Evolutionary conservation across 139 green algal genomes (phyloP), one percentile per base, ranked within the genome.

Genomic region (Dunaliella sp.): DNA sequence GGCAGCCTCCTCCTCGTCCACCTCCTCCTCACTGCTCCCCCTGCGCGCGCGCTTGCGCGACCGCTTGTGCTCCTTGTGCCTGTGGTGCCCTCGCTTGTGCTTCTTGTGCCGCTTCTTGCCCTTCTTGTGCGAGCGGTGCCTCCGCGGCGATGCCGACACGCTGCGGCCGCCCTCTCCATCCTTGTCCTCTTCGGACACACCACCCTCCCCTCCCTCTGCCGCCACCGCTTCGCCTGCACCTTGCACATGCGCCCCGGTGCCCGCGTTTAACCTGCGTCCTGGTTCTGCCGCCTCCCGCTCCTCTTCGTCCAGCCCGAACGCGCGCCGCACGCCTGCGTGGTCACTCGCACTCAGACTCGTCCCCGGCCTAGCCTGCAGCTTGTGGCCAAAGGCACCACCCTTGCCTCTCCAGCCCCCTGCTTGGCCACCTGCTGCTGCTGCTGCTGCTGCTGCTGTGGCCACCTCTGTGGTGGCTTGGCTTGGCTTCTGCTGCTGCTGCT

Each of bases 91-190:
- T 16, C 16, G 7, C 48, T 65, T 65, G 48, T 65, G 48, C 78
- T 83, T 83, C 35, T 83, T 83, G 78, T 72, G 78, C 7, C 48
- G 48, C 35, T 83, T 83, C 78, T 83, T 72, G 16, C 38, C 35
- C 78, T 83, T 83, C 35, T 83, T 65, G n/a, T 36, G 78, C n/a
- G 33, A 22, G 33, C 22, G 34, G 78, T 83, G n/a, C 22, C 78
- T 31, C 12, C 35, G 31, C 16, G 48, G 48, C 7, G 48, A 65
- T 7, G 48, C 7, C 7, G 48, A 65, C 48, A 65, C 48, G 48
- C 78, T 28, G 78, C 35, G 33, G 1, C 34, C 1, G 22, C 22
- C 78, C 1, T 65, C 35, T 1, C 78, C n/a, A 24, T n/a, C 78
- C 76, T 81, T 34, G n/a, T 37, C 76, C n/a, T n/a, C n/a, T n/a